Base-by-base conservation (phyloP, 768 basidiomycete genomes). In the Termitomyces sp. region DNA sequence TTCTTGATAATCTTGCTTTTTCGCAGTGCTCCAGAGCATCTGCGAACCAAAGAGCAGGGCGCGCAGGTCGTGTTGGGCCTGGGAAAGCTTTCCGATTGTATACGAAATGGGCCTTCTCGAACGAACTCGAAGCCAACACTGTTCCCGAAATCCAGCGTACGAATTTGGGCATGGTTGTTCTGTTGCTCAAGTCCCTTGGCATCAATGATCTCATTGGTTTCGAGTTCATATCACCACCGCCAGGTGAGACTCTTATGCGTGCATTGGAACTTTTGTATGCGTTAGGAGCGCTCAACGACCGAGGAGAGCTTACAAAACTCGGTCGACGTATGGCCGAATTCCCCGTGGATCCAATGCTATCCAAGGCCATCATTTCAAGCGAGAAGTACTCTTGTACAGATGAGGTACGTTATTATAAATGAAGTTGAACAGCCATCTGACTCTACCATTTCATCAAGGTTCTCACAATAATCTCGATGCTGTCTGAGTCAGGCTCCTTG, bases 141-240 rank as follows among this genome's bases (percentile, higher is more conserved):
- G 89, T 98, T 0, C 97, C 97, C 22, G 97, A 99, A 73, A 99
- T 99, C 56, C 97, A 98, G 68, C 86, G 97, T n/a, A 98, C 97
- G 20, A 99, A 98, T 69, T 77, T 99, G 49, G 95, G 91, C 51
- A 94, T 90, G 86, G 95, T 95, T 13, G 95, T 99, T 5, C 79
- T 99, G 18, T 75, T 98, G 64, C 84, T 99, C 59, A 99, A 99
- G 72, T 96, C 93, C 0, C 79, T 99, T 40, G 97, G 97, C 27
- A 98, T 99, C 78, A 99, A 99, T 70, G 93, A 99, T 73, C 84
- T 98, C 27, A 91, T 99, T 64, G 93, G 93, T 20, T 99, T 99
- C 68, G 97, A 99, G 74, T 99, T 99, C 71, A 86, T 99, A 76
- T 96, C 98, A 67, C 95, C 95, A 7, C 97, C 97, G 4, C 95